Conservation (phyloP, 2,329 filamentous ascomycete genomes). For the Aspergillus nomiae region DNA sequence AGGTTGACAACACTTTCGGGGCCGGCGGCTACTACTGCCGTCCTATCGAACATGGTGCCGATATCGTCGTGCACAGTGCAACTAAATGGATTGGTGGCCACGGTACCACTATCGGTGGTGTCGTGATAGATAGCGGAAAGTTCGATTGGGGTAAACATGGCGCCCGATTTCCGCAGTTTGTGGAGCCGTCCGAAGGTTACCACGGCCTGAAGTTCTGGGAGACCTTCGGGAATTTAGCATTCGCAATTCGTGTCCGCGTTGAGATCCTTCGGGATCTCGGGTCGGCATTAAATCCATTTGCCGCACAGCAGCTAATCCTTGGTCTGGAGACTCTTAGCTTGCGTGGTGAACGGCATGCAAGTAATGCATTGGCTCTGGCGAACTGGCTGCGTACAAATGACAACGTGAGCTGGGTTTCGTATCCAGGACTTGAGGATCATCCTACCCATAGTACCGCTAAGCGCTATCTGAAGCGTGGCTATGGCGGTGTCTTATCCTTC, state of each 20-base stretch:
- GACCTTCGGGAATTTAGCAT: constrained; percentile 78
- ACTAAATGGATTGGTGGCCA: constrained; percentile 98
- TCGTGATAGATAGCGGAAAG: constrained; percentile 84
- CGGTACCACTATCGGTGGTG: constrained; percentile 85
- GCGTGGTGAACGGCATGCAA: constrained; percentile 80
- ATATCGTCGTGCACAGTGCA: constrained; percentile 91
- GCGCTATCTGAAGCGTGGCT: constrained; percentile 82
- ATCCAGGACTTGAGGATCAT: constrained; percentile 84
- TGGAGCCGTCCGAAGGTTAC: constrained; percentile 82
- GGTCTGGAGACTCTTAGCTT: constrained; percentile 89
- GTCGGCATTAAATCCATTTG: constrained; percentile 81
- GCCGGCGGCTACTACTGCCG: constrained; percentile 86
- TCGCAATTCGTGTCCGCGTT: constrained; percentile 81
- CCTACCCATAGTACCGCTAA: constrained; percentile 77
- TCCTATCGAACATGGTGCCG: constrained; percentile 86
- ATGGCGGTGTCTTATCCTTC: constrained; percentile 88
- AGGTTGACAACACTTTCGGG: constrained; percentile 94
- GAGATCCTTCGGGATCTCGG: constrained; percentile 90
- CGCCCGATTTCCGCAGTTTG: constrained; percentile 87
- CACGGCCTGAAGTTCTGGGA: constrained; percentile 95
- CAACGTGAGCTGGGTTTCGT: constrained; percentile 90
- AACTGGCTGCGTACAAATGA: constrained; percentile 80
- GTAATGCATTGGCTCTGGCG: constrained; percentile 79
- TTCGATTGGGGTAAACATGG: constrained; percentile 91
- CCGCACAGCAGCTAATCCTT: constrained; percentile 85